Percentiles rank a stretch among this genome's conserved stretches.
Evolutionary conservation across 2,329 filamentous ascomycete species (phyloP).

Genomic region (Botryosphaeria dothidea): DNA sequence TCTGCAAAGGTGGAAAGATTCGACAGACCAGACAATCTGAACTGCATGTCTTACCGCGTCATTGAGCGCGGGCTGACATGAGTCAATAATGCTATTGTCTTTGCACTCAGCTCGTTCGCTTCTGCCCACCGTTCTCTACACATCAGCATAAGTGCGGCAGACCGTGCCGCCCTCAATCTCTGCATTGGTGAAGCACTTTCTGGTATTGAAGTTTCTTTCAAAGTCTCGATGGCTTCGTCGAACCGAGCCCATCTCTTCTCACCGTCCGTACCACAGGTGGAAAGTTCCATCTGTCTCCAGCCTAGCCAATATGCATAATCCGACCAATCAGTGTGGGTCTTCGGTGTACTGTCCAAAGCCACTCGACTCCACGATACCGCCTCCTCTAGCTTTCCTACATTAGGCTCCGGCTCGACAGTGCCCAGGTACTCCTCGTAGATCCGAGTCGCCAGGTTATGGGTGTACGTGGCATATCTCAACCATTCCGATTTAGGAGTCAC

Average conservation of each 20-base stretch:
- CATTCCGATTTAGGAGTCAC: background rate
- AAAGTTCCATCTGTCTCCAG: background rate
- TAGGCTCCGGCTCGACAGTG: too few relatives aligned
- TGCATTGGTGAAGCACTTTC: background rate
- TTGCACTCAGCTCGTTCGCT: background rate
- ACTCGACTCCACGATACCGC: too few relatives aligned
- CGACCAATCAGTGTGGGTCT: conserved; percentile 2
- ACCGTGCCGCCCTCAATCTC: background rate
- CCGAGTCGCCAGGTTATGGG: background rate
- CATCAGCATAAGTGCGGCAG: background rate
- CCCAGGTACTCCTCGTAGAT: background rate
- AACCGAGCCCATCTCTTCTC: background rate
- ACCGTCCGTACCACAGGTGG: background rate
- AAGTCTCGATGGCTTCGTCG: background rate
- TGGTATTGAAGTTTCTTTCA: background rate
- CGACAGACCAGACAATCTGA: conserved; percentile 2
- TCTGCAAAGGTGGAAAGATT: conserved; percentile 13
- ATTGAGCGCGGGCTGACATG: conserved; percentile 19
- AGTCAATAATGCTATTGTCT: background rate
- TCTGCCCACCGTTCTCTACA: background rate
- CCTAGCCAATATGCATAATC: conserved; percentile 5
- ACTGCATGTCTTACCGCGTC: conserved; percentile 15
- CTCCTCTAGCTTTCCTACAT: too few relatives aligned
- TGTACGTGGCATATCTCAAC: background rate
- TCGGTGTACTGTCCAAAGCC: background rate